phyloP scores from a whole-genome alignment of 2,329 filamentous ascomycete genomes.

The Stachybotrys elegans region DNA sequence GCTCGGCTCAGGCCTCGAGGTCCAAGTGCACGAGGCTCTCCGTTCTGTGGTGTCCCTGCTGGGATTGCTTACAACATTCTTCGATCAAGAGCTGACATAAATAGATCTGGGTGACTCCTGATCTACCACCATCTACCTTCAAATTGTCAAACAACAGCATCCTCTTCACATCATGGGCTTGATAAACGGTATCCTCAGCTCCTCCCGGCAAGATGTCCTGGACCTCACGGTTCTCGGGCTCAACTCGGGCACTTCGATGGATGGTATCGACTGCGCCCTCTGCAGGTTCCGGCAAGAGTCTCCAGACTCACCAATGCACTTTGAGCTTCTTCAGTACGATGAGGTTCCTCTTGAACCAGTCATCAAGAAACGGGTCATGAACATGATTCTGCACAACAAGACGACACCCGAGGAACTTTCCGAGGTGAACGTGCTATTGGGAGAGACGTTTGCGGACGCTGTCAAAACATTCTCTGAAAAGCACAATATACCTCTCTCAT shows the following conservation, averaged over 20 bases:
- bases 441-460: slow-evolving; percentile 50
- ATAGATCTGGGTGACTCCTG: neutral
- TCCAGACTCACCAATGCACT: slow-evolving; percentile 47
- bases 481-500: slow-evolving; percentile 33
- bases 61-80: neutral
- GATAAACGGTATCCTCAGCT: neutral
- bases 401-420: slow-evolving; percentile 49
- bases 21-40: neutral
- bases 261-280: slow-evolving; percentile 54
- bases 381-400: slow-evolving; percentile 49
- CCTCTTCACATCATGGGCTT: neutral
- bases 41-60: neutral
- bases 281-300: slow-evolving; percentile 50
- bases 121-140: neutral
- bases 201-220: slow-evolving; percentile 23
- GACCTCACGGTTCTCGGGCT: slow-evolving; percentile 50
- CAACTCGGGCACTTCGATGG: slow-evolving; percentile 45
- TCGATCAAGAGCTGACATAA: neutral
- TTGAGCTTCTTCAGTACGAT: slow-evolving; percentile 52
- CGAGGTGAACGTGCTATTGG: slow-evolving; percentile 52
- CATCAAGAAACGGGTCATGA: slow-evolving; percentile 53
- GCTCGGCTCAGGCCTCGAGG: neutral
- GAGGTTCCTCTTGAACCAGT: slow-evolving; percentile 47
- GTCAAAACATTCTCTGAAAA: slow-evolving; percentile 43
- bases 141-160: neutral